Percentiles rank a stretch among this genome's conserved stretches.
These are phyloP conservation scores for Berkeleyomyces rouxiae DNA, from an alignment of 2,329 filamentous ascomycete genomes.

Conservation along the genomic window DNA sequence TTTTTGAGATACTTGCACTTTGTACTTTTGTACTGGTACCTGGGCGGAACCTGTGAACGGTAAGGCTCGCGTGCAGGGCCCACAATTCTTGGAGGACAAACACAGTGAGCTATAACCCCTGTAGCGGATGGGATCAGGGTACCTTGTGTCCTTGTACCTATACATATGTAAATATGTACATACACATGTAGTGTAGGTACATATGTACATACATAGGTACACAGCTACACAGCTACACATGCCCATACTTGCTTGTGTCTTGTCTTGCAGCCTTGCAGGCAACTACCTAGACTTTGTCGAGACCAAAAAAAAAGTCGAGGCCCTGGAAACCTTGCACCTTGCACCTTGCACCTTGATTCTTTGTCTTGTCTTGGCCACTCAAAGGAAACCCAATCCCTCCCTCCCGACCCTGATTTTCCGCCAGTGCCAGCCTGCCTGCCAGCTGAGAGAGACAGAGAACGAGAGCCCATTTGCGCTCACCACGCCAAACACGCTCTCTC, in stretches of 20 bases:
- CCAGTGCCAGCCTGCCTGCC: not conserved
- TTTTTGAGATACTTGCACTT: not conserved
- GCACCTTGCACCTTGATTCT: too few relatives aligned
- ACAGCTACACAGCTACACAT: too few relatives aligned
- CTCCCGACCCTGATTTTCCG: not conserved
- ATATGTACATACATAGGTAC: too few relatives aligned
- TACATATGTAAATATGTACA: too few relatives aligned
- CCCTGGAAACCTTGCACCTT: too few relatives aligned
- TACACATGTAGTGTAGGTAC: too few relatives aligned
- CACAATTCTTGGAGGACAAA: not conserved
- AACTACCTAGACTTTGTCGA: too few relatives aligned
- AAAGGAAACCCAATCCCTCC: not conserved
- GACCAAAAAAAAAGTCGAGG: too few relatives aligned
- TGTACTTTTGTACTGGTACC: not conserved
- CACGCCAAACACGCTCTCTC: slow-evolving; percentile 8
- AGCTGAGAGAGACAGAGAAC: not conserved
- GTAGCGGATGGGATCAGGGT: not conserved
- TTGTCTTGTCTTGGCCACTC: not conserved
- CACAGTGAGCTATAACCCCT: not conserved
- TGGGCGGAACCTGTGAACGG: not conserved
- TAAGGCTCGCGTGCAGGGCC: not conserved
- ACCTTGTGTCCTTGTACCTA: not conserved
- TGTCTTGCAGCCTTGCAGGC: too few relatives aligned
- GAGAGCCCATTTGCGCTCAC: not conserved
- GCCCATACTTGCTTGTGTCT: too few relatives aligned